phyloP scores from a whole-genome alignment of 2,329 filamentous ascomycete genomes.

The Botrytis elliptica region DNA sequence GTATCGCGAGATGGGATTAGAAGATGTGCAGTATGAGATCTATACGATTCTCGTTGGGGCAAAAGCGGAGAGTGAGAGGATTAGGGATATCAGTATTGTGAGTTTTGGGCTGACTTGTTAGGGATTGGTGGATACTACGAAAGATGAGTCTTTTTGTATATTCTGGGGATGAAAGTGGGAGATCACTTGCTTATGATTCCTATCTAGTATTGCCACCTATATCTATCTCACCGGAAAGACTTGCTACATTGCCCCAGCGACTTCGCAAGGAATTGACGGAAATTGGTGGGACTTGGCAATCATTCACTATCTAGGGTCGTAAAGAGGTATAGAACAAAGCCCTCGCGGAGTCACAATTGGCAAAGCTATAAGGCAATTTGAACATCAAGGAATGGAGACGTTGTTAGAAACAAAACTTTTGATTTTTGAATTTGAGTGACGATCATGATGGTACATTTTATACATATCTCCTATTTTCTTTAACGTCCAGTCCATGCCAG shows the following conservation, averaged over 20 bases:
- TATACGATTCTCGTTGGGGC: background rate
- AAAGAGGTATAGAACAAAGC: background rate
- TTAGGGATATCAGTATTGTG: background rate
- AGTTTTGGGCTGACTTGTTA: background rate
- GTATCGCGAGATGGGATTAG: background rate
- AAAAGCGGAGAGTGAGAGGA: background rate
- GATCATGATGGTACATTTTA: conserved; percentile 7
- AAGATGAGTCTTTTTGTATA: background rate
- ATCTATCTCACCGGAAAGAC: background rate
- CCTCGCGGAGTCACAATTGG: background rate
- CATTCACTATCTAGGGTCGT: background rate
- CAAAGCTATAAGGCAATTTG: background rate
- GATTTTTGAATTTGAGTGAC: conserved; percentile 3
- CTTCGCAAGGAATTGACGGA: background rate
- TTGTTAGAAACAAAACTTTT: background rate
- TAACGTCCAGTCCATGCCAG: background rate
- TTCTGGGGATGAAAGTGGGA: background rate
- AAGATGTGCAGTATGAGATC: background rate
- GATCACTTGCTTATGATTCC: background rate
- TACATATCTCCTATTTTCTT: background rate
- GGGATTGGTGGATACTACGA: background rate
- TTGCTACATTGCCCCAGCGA: background rate
- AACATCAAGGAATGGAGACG: background rate
- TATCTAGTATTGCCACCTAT: background rate
- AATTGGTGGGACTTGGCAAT: background rate